Percentiles rank a stretch among this genome's conserved stretches.
Conservation (phyloP, 305 asterid species). For the Fraxinus ornus region DNA sequence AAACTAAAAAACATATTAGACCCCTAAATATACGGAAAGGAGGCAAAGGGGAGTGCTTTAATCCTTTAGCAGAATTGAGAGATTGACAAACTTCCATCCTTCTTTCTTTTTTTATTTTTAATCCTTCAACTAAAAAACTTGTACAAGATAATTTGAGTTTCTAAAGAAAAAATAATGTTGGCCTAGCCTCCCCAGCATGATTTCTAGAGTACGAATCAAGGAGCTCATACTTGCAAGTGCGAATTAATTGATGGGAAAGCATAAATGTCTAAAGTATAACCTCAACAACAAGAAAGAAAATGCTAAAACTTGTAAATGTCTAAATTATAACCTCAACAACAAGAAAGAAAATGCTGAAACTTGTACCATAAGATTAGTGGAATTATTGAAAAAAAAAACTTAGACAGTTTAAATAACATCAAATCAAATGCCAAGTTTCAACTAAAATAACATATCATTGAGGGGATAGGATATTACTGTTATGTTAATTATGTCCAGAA, state of each 20-base stretch:
- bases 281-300: no score
- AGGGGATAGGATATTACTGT: background rate
- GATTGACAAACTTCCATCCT: conserved; percentile 35
- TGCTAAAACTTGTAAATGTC: no score
- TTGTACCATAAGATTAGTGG: background rate
- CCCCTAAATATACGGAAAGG: conserved; percentile 58
- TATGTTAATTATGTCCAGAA: no score
- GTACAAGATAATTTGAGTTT: conserved; percentile 5
- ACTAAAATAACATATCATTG: background rate
- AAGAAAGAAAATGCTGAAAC: background rate
- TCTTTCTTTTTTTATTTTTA: conserved; percentile 8
- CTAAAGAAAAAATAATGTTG: conserved; percentile 10
- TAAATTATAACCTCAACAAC: conserved; percentile 4
- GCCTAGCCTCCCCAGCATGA: conserved; percentile 14
- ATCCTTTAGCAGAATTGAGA: conserved; percentile 29
- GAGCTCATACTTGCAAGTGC: conserved; percentile 32
- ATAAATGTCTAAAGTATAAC: background rate
- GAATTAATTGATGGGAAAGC: background rate
- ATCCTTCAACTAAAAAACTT: conserved; percentile 6
- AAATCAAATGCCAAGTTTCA: background rate
- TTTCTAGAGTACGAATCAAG: conserved; percentile 1
- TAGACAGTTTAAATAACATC: background rate
- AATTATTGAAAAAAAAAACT: background rate
- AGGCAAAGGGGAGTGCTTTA: conserved; percentile 50
- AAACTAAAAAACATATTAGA: conserved; percentile 42